Conservation (phyloP, 306 rosid species). For the Cucurbita pepo region DNA sequence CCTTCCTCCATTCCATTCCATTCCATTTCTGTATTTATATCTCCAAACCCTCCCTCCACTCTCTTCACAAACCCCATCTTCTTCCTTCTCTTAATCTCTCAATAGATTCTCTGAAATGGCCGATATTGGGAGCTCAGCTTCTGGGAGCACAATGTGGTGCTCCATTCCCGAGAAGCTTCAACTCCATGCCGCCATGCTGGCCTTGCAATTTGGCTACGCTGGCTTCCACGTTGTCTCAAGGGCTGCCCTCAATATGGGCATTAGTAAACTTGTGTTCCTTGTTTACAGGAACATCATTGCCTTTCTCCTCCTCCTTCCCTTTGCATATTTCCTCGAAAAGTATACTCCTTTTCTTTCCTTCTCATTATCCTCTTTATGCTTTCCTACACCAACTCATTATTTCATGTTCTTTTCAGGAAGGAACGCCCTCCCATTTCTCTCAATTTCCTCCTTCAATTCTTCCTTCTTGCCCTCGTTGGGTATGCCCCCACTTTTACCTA, state of each 20-base stretch:
- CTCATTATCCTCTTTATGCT: neutral
- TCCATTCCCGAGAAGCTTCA: constrained; percentile 62
- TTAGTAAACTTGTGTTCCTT: constrained; percentile 82
- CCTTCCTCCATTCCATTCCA: neutral
- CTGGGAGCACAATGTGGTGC: constrained; percentile 46
- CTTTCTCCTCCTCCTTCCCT: constrained; percentile 64
- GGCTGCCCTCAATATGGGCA: constrained; percentile 95
- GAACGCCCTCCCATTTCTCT: constrained; percentile 68
- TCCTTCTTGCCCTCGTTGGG: constrained; percentile 88
- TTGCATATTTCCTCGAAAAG: constrained; percentile 88
- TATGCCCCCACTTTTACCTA: constrained; percentile 3
- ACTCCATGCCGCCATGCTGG: constrained; percentile 94
- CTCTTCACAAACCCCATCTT: constrained; percentile 16
- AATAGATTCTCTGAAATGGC: neutral
- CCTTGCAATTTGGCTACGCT: constrained; percentile 93
- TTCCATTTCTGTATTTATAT: neutral
- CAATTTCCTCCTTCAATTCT: constrained; percentile 60
- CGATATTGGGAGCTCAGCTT: neutral
- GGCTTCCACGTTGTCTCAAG: constrained; percentile 92
- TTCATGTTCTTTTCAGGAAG: constrained; percentile 32
- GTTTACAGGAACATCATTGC: constrained; percentile 88
- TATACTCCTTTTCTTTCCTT: neutral
- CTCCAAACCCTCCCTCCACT: neutral
- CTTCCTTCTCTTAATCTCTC: neutral
- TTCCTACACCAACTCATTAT: neutral